These are phyloP conservation scores for Phlebopus sp. DNA, from an alignment of 1,284 basidiomycete genomes.

Conservation along the genomic window DNA sequence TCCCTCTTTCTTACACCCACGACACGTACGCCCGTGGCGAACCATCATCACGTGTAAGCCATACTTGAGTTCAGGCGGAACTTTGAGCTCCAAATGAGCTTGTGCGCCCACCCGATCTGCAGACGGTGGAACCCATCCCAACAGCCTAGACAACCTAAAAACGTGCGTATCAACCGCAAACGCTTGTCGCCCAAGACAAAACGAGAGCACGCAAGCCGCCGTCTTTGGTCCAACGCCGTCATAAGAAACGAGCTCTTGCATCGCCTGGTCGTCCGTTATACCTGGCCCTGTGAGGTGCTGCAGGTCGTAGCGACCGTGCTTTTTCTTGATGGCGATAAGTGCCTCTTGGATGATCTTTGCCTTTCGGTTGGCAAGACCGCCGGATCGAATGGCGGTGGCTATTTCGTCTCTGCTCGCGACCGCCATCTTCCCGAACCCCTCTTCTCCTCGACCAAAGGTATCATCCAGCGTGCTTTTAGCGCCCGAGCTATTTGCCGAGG, in stretches of 20 bases:
- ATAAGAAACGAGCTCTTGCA: constrained; percentile 67
- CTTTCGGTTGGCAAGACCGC: constrained; percentile 76
- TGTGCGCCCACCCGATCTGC: constrained; percentile 66
- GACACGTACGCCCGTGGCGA: constrained; percentile 56
- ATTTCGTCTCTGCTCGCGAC: constrained; percentile 48
- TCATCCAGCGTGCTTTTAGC: constrained; percentile 61
- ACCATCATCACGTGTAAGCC: constrained; percentile 72
- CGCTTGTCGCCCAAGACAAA: constrained; percentile 68
- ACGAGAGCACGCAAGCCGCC: constrained; percentile 75
- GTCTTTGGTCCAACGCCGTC: constrained; percentile 79
- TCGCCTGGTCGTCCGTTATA: constrained; percentile 55
- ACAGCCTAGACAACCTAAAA: constrained; percentile 58
- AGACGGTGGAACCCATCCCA: constrained; percentile 68
- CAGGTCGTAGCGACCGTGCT: constrained; percentile 54
- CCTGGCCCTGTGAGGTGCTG: constrained; percentile 47
- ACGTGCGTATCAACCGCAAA: constrained; percentile 82
- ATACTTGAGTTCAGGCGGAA: constrained; percentile 68
- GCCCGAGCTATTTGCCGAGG: constrained; percentile 56
- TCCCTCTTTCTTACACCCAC: constrained; percentile 46
- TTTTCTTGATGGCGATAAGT: constrained; percentile 47
- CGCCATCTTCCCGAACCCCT: constrained; percentile 61
- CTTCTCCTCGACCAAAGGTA: constrained; percentile 50
- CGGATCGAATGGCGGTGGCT: constrained; percentile 61
- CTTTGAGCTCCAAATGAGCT: constrained; percentile 63
- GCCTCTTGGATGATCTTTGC: constrained; percentile 64